These are phyloP conservation scores for Cytospora piceae DNA, from an alignment of 2,329 filamentous ascomycete genomes.

Conservation along the genomic window DNA sequence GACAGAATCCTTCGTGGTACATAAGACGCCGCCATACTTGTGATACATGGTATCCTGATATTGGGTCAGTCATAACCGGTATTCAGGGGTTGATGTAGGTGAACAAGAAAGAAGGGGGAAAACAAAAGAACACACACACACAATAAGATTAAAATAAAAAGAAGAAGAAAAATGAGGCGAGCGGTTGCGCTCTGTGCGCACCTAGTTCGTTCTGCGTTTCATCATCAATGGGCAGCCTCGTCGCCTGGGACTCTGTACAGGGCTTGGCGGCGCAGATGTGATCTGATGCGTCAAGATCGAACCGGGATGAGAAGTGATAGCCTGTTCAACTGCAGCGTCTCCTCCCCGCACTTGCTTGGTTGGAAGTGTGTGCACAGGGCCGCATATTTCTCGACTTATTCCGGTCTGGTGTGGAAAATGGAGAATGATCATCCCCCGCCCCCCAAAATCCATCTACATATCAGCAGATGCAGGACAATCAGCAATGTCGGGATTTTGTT, in stretches of 20 bases:
- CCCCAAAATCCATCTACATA: too few relatives aligned
- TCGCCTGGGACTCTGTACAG: slow-evolving; percentile 7
- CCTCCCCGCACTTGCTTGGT: background rate
- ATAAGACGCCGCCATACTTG: background rate
- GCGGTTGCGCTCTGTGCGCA: slow-evolving; percentile 17
- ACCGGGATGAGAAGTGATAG: slow-evolving; percentile 23
- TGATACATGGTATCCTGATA: too few relatives aligned
- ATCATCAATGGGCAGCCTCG: slow-evolving; percentile 14
- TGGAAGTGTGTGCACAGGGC: background rate
- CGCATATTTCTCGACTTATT: background rate
- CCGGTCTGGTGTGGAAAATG: too few relatives aligned
- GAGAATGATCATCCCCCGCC: too few relatives aligned
- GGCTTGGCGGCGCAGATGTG: slow-evolving; percentile 18
- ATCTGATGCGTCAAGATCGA: slow-evolving; percentile 25
- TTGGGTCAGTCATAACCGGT: background rate
- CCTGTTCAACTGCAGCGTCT: slow-evolving; percentile 12
- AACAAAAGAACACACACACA: background rate
- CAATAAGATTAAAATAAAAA: background rate
- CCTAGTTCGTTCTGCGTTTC: slow-evolving; percentile 14
- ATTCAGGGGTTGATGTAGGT: background rate
- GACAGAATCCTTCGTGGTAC: background rate
- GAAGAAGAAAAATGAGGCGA: slow-evolving; percentile 4
- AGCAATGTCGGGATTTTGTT: too few relatives aligned
- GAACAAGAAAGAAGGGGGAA: background rate
- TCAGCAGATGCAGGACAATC: too few relatives aligned